Base-by-base conservation (phyloP, 2,329 filamentous ascomycete species). In the Aspergillus calidoustus region DNA sequence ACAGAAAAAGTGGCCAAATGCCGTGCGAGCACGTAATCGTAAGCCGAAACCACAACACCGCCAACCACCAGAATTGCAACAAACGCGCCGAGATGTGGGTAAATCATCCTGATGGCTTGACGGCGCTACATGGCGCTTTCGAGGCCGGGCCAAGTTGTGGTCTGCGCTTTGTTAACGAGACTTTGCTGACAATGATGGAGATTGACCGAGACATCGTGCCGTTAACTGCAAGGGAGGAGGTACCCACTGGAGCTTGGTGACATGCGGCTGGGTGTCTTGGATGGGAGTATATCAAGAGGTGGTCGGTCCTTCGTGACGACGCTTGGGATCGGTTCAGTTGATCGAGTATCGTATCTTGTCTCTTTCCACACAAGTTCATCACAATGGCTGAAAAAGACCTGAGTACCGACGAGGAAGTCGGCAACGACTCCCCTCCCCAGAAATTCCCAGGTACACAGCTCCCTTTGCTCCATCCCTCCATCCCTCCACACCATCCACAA, bases 1-100 rank as follows among this genome's bases (percentile, higher is more conserved):
- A 28, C 25, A 28, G 25, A 7, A 38, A 38, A 38, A 38, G 30
- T 34, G 28, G 50, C 64, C 64, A 63, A 64, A 70, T 70, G 67
- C 67, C 67, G 67, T 70, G 70, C 68, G 65, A 74, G 72, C 73
- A 75, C 73, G 73, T 74, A 73, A 75, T 74, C 48, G 1, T 46
- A 31, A 59, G 49, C 56, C 52, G 47, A 52, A 65, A 69, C 65
- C 28, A 59, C 71, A 72, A 70, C 73, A 75, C 72, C 56, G 4
- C 34, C n/a, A 41, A 34, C 57, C 34, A 54, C 9, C 57, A 23
- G 11, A 4, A 56, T 7, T 15, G 5, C 25, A 41, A 19, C 38
- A 41, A 31, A 48, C 23, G 11, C 46, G 13, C n/a, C 43, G 7
- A 22, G 7, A 25, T n/a, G 43, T 48, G 54, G 53, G 48, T 38